Conservation (phyloP, 306 rosid species). For the Chamaecrista fasciculata region DNA sequence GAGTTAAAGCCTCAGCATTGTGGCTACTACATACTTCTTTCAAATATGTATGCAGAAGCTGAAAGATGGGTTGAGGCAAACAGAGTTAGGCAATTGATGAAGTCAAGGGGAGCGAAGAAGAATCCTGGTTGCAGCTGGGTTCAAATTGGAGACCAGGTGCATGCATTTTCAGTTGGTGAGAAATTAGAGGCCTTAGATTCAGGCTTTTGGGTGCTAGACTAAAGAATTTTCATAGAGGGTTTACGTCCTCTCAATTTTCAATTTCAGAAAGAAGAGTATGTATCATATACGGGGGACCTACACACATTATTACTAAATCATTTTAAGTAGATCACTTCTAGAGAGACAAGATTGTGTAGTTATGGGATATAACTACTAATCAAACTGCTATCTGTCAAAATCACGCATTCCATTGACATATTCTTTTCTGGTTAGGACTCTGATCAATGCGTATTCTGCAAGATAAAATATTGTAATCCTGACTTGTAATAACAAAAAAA, state of each 20-base stretch:
- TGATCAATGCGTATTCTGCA: not conserved
- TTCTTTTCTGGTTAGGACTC: not conserved
- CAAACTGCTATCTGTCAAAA: not conserved
- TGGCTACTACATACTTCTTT: slow-evolving; percentile 82
- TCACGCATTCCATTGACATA: not conserved
- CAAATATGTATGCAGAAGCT: slow-evolving; percentile 88
- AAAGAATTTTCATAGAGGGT: slow-evolving; percentile 21
- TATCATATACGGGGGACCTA: no score
- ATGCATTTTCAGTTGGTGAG: slow-evolving; percentile 68
- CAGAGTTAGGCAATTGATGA: slow-evolving; percentile 77
- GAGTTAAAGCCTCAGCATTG: slow-evolving; percentile 67
- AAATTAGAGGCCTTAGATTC: slow-evolving; percentile 46
- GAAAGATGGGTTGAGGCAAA: slow-evolving; percentile 91
- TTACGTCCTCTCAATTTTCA: not conserved
- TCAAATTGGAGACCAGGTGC: slow-evolving; percentile 55
- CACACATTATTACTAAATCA: no score
- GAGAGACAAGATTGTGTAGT: not conserved
- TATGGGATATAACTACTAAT: not conserved
- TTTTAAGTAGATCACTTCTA: no score
- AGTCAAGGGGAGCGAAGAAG: slow-evolving; percentile 68
- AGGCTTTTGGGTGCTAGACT: slow-evolving; percentile 40
- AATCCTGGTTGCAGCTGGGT: slow-evolving; percentile 84
- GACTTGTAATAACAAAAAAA: not conserved
- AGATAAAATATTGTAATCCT: not conserved
- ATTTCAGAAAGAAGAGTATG: not conserved